phyloP scores from a whole-genome alignment of 148 eudicot species.

The Rhododendron vialii region DNA sequence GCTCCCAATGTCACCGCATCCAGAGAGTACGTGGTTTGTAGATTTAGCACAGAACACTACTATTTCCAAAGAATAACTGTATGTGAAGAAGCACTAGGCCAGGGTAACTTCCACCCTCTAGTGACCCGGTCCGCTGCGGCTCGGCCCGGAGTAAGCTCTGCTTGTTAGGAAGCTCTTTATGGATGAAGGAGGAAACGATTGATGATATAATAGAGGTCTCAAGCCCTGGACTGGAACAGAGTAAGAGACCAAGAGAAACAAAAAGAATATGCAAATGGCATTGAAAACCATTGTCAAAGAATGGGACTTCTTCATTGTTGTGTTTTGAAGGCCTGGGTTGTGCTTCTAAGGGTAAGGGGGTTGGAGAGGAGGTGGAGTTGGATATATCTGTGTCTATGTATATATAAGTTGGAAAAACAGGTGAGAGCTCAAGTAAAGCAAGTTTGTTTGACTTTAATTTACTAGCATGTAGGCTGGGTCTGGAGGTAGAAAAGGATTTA shows the following conservation, averaged over 20 bases:
- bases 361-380: neutral
- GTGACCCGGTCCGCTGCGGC: slow-evolving; percentile 20
- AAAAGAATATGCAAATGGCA: neutral
- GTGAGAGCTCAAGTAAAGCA: neutral
- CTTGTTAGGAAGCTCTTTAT: neutral
- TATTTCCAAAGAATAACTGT: neutral
- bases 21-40: neutral
- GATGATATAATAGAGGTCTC: slow-evolving; percentile 9
- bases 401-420: neutral
- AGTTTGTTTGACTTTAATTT: slow-evolving; percentile 2
- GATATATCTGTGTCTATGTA: neutral
- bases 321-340: neutral
- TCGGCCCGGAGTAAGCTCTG: slow-evolving; percentile 23
- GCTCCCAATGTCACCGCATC: neutral
- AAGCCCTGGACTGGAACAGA: slow-evolving; percentile 6
- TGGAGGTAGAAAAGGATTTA: neutral
- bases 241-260: neutral
- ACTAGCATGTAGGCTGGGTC: neutral
- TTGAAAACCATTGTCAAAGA: neutral
- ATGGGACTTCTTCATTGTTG: slow-evolving; percentile 1
- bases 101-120: neutral
- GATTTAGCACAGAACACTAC: neutral
- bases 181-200: neutral
- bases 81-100: neutral
- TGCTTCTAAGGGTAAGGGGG: neutral